Evolutionary conservation across 2,329 filamentous ascomycete genomes (phyloP).

Genomic region (Cordyceps militaris): DNA sequence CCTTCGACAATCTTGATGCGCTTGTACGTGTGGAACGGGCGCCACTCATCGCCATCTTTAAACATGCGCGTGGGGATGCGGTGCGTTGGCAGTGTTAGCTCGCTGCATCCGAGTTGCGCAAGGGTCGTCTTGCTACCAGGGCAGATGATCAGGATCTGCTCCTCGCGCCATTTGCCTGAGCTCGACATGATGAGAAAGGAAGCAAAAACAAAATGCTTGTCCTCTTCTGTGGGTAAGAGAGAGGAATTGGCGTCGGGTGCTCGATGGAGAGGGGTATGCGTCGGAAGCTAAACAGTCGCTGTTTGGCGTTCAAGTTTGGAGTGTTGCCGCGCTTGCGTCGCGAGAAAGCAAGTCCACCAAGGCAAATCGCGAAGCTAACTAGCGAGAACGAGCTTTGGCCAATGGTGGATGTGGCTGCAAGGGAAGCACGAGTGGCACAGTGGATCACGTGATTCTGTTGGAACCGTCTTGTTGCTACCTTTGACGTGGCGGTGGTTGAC

Average conservation of each 20-base stretch:
- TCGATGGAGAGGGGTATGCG: background rate
- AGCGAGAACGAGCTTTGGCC: background rate
- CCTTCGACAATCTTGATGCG: conserved; percentile 47
- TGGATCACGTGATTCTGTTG: background rate
- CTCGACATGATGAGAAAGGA: conserved; percentile 40
- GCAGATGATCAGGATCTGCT: conserved; percentile 63
- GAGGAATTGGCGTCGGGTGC: background rate
- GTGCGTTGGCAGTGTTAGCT: conserved; percentile 83
- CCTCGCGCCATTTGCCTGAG: conserved; percentile 56
- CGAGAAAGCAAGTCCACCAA: conserved; percentile 4
- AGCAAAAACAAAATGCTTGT: background rate
- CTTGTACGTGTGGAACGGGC: conserved; percentile 70
- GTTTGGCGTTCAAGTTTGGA: background rate
- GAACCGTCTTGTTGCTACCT: background rate
- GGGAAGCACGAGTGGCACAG: background rate
- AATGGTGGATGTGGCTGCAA: conserved; percentile 5
- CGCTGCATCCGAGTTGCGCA: conserved; percentile 81
- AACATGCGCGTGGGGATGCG: conserved; percentile 95
- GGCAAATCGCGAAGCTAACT: conserved; percentile 2
- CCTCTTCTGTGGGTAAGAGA: background rate
- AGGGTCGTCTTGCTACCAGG: conserved; percentile 84
- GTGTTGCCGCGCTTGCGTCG: conserved; percentile 8
- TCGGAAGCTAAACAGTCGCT: background rate
- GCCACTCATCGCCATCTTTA: conserved; percentile 68
- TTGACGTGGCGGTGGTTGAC: too few relatives aligned